Conservation (phyloP, 139 green algal species). For the Picochlorum sp. region DNA sequence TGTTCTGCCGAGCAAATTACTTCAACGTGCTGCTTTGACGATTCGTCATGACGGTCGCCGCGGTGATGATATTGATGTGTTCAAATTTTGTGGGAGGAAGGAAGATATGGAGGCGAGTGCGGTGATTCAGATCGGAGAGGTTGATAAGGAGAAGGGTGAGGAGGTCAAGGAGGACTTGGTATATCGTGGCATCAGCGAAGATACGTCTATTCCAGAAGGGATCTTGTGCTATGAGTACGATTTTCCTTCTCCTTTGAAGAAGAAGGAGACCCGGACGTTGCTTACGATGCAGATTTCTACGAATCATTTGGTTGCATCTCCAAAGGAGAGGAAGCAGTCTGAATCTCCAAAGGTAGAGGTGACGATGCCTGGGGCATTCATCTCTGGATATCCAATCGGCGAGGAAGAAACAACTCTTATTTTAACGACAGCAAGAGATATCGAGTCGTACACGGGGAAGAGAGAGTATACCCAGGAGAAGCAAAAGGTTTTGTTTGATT, state of each 20-base stretch:
- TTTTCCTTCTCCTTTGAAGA: not conserved
- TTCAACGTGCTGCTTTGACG: too few species aligned
- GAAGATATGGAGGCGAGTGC: too few species aligned
- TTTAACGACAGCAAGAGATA: not conserved
- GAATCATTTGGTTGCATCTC: not conserved
- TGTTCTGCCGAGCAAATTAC: too few species aligned
- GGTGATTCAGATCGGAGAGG: too few species aligned
- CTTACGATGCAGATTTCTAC: not conserved
- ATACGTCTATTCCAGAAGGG: not conserved
- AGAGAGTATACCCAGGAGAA: too few species aligned
- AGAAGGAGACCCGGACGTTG: not conserved
- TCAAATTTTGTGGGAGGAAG: too few species aligned
- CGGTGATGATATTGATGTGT: too few species aligned
- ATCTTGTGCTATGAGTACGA: not conserved
- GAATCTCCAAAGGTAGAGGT: not conserved
- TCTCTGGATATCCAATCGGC: not conserved
- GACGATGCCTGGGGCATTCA: not conserved
- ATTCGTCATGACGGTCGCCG: too few species aligned
- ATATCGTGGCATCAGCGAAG: slow-evolving; percentile 35
- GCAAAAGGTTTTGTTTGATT: too few species aligned
- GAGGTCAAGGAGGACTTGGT: slow-evolving; percentile 32
- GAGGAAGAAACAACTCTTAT: not conserved
- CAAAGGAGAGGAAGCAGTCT: slow-evolving; percentile 1
- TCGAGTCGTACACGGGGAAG: too few species aligned
- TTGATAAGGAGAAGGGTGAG: slow-evolving; percentile 38